Conservation (phyloP, 345 rosid species). For the Theobroma cacao region DNA sequence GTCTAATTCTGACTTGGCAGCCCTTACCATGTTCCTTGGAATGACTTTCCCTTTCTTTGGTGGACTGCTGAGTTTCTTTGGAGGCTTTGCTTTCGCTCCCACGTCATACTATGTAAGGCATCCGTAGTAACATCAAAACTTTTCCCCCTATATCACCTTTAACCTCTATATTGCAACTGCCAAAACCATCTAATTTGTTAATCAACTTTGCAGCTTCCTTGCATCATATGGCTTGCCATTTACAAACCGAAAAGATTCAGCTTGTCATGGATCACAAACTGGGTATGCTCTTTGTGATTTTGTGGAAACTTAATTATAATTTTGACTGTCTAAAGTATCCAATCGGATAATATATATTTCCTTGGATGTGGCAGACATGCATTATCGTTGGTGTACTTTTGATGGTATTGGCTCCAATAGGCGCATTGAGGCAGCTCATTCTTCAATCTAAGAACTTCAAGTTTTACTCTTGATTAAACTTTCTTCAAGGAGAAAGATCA, state of each 20-base stretch:
- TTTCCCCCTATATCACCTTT: not conserved
- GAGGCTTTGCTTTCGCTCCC: slow-evolving; percentile 59
- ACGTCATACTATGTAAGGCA: slow-evolving; percentile 50
- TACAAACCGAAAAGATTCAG: slow-evolving; percentile 33
- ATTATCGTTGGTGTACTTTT: slow-evolving; percentile 36
- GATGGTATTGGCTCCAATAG: slow-evolving; percentile 49
- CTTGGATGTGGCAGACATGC: slow-evolving; percentile 29
- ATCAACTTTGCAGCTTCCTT: slow-evolving; percentile 41
- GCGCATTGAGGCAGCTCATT: slow-evolving; percentile 42
- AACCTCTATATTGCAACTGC: not conserved
- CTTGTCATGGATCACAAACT: slow-evolving; percentile 26
- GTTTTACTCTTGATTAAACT: slow-evolving; percentile 33
- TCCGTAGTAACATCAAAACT: not conserved
- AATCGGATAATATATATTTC: not conserved
- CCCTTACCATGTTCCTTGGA: slow-evolving; percentile 41
- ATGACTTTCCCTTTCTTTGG: slow-evolving; percentile 61
- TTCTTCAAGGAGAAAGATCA: not conserved
- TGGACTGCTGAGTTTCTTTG: slow-evolving; percentile 56
- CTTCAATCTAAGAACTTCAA: slow-evolving; percentile 41
- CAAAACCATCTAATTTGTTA: not conserved
- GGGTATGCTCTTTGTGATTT: slow-evolving; percentile 16
- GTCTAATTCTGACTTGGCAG: slow-evolving; percentile 29
- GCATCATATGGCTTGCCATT: slow-evolving; percentile 50
- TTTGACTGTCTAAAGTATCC: not conserved
- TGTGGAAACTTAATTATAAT: not conserved